A percentile compares a stretch with the other conserved stretches of the same genome.
Evolutionary conservation across 768 basidiomycete genomes (phyloP).

Genomic region (Podaxis pistillaris): DNA sequence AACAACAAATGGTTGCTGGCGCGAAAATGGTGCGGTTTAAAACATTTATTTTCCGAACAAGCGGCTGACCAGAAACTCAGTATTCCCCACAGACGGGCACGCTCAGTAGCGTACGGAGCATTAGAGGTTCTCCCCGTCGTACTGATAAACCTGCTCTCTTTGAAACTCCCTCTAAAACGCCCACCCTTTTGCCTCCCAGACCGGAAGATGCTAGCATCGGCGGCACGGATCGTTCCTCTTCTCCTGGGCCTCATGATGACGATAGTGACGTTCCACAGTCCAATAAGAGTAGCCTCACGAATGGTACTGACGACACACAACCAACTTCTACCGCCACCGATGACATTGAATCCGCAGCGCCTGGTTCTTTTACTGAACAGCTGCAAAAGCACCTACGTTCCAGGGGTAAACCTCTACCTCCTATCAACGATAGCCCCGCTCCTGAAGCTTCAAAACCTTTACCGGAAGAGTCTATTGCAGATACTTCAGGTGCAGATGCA

Average conservation of each 20-base stretch:
- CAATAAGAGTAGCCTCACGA: slow-evolving; percentile 31
- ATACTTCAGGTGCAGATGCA: slow-evolving; percentile 25
- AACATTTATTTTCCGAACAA: slow-evolving; percentile 4
- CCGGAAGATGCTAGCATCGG: slow-evolving; percentile 37
- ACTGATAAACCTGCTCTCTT: slow-evolving; percentile 45
- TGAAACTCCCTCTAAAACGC: slow-evolving; percentile 37
- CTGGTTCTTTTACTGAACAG: slow-evolving; percentile 60
- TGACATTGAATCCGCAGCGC: slow-evolving; percentile 31
- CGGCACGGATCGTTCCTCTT: slow-evolving; percentile 42
- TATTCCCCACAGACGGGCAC: slow-evolving; percentile 62
- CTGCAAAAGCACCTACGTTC: slow-evolving; percentile 56
- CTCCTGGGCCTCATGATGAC: slow-evolving; percentile 44
- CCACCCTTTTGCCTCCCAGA: slow-evolving; percentile 42
- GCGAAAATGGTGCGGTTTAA: slow-evolving; percentile 57
- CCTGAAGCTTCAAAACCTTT: slow-evolving; percentile 22
- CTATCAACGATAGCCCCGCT: slow-evolving; percentile 33
- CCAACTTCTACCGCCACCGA: slow-evolving; percentile 54
- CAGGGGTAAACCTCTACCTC: slow-evolving; percentile 42
- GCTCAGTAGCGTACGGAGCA: slow-evolving; percentile 63
- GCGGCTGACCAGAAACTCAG: slow-evolving; percentile 32
- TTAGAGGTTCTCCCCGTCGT: slow-evolving; percentile 66
- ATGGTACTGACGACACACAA: slow-evolving; percentile 51
- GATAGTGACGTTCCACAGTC: slow-evolving; percentile 61
- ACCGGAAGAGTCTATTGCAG: slow-evolving; percentile 16
- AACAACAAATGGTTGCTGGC: slow-evolving; percentile 77